Percentiles rank a stretch among this genome's conserved stretches.
phyloP scores from a whole-genome alignment of 2,329 filamentous ascomycete species.

The Cladosporium sp. region DNA sequence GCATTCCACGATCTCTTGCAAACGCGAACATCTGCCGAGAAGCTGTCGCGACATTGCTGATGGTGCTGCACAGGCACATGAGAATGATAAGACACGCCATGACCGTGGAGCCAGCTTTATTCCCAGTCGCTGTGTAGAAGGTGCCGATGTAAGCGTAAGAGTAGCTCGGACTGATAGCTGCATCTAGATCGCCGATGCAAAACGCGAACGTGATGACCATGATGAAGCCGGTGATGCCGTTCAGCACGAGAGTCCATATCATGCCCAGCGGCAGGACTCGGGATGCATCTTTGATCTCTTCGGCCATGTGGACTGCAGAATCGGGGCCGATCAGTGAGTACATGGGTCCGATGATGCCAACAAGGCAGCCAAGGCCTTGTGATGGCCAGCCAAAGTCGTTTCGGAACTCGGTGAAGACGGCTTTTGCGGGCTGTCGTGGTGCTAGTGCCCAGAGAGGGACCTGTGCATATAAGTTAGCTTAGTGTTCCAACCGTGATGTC shows the following conservation, averaged over 20 bases:
- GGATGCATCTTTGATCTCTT: slow-evolving; percentile 41
- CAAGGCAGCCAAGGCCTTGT: slow-evolving; percentile 43
- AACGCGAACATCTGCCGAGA: slow-evolving; percentile 39
- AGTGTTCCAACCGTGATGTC: not conserved
- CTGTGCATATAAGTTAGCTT: not conserved
- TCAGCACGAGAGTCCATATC: slow-evolving; percentile 43
- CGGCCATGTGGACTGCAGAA: slow-evolving; percentile 40
- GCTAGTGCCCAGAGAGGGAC: slow-evolving; percentile 40
- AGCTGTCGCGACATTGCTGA: slow-evolving; percentile 38
- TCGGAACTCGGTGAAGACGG: slow-evolving; percentile 39
- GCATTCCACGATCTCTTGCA: slow-evolving; percentile 35
- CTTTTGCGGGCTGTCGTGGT: slow-evolving; percentile 30
- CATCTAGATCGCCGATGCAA: slow-evolving; percentile 19
- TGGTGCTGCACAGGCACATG: slow-evolving; percentile 36
- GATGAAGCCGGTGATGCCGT: slow-evolving; percentile 37
- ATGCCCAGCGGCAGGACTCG: slow-evolving; percentile 46
- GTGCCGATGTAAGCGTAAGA: slow-evolving; percentile 38
- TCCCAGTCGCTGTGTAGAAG: slow-evolving; percentile 33
- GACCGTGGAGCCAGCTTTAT: slow-evolving; percentile 33
- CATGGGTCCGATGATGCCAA: slow-evolving; percentile 44
- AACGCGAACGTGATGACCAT: slow-evolving; percentile 43
- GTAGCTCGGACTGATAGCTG: slow-evolving; percentile 23
- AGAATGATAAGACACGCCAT: slow-evolving; percentile 34
- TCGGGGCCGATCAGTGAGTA: slow-evolving; percentile 41
- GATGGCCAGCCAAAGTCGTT: slow-evolving; percentile 43